A percentile compares a stretch with the other conserved stretches of the same genome.
These are phyloP conservation scores for Pythium utonaiense DNA, from an alignment of 352 stramenopile species.

Conservation along the genomic window DNA sequence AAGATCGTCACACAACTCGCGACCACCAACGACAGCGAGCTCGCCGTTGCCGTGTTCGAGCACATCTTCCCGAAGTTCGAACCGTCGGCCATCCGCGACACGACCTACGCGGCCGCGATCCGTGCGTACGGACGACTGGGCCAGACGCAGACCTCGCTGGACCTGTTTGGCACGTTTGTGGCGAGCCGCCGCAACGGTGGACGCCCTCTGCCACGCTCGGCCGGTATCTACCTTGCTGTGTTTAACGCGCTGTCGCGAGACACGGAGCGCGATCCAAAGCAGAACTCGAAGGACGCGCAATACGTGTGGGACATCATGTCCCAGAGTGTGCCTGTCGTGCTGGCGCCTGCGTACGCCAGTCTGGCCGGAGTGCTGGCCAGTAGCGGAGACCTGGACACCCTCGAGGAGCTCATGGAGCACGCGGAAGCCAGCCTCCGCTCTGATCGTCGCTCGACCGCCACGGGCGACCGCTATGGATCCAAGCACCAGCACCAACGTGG, in stretches of 20 bases:
- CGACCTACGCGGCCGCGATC: constrained; percentile 63
- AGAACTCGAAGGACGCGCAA: constrained; percentile 70
- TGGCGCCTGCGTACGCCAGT: constrained; percentile 78
- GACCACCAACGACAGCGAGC: constrained; percentile 53
- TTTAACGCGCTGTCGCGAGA: constrained; percentile 85
- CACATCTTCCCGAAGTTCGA: constrained; percentile 49
- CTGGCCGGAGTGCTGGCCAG: constrained; percentile 77
- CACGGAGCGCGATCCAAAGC: constrained; percentile 45
- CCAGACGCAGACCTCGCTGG: constrained; percentile 53
- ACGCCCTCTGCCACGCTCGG: constrained; percentile 32
- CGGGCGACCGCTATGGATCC: background rate
- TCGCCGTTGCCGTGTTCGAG: constrained; percentile 63
- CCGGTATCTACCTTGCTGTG: constrained; percentile 65
- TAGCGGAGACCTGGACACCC: constrained; percentile 62
- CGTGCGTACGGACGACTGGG: constrained; percentile 66
- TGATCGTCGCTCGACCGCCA: background rate
- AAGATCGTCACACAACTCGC: constrained; percentile 60
- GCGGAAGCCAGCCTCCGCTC: constrained; percentile 29
- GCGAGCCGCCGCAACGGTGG: constrained; percentile 30
- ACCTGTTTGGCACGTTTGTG: constrained; percentile 71
- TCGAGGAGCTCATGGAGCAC: constrained; percentile 61
- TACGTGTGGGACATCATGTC: constrained; percentile 77
- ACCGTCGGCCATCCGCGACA: constrained; percentile 41
- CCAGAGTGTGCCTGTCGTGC: constrained; percentile 53
- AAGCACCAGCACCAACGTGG: background rate